phyloP scores from a whole-genome alignment of 495 filamentous ascomycete genomes.

The Lasiosphaeria ovina region DNA sequence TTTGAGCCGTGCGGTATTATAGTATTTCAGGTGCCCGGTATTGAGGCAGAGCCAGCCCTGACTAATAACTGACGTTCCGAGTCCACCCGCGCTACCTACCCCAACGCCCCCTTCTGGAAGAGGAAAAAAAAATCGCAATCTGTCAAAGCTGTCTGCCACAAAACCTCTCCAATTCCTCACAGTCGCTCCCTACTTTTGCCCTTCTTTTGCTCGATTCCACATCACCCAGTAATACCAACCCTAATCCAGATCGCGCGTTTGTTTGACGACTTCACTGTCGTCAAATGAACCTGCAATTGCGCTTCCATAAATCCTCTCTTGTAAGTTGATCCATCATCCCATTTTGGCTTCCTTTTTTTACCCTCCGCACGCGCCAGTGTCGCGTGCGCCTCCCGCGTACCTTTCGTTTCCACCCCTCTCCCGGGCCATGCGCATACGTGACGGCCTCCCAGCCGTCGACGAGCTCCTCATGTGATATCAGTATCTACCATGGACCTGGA shows the following conservation, averaged over 20 bases:
- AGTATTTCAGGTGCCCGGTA: background rate
- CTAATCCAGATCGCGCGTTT: conserved; percentile 52
- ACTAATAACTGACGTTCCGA: conserved; percentile 21
- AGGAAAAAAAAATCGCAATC: conserved; percentile 11
- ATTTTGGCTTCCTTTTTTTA: background rate
- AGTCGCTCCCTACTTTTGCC: conserved; percentile 18
- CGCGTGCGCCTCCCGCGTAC: background rate
- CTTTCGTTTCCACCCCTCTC: too few relatives aligned
- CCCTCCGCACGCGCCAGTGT: background rate
- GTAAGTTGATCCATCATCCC: conserved; percentile 33
- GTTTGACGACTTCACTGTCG: conserved; percentile 60
- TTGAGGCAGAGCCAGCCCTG: conserved; percentile 8
- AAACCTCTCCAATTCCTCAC: background rate
- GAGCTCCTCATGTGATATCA: too few relatives aligned
- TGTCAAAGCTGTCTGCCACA: conserved; percentile 6
- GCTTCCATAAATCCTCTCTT: conserved; percentile 40
- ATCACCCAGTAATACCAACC: conserved; percentile 14
- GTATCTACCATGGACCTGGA: too few relatives aligned
- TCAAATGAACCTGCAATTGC: conserved; percentile 69
- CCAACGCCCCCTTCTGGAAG: background rate
- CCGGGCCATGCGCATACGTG: too few relatives aligned
- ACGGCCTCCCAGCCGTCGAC: too few relatives aligned
- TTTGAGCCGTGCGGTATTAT: conserved; percentile 1
- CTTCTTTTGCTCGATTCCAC: conserved; percentile 16
- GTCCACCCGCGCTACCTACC: conserved; percentile 22